A percentile compares a stretch with the other conserved stretches of the same genome.
phyloP scores from a whole-genome alignment of 768 basidiomycete genomes.

The Pisolithus albus region DNA sequence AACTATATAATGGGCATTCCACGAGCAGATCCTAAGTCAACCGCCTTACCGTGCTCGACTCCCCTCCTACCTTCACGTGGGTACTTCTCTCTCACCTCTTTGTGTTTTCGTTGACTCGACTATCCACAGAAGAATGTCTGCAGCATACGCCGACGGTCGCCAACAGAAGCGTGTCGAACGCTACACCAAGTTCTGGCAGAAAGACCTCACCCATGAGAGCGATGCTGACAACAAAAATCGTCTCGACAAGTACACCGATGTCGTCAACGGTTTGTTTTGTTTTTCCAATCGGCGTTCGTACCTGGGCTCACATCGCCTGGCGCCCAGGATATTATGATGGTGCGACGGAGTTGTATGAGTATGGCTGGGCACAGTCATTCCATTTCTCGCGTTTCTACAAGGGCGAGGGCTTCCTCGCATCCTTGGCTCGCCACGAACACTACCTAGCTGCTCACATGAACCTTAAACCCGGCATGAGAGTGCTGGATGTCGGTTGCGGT shows the following conservation, averaged over 20 bases:
- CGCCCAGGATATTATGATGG: constrained; percentile 88
- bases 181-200: constrained; percentile 91
- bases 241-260: constrained; percentile 79
- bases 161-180: constrained; percentile 63
- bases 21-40: not conserved
- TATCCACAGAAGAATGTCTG: constrained; percentile 4
- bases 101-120: not conserved
- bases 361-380: constrained; percentile 87
- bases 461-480: constrained; percentile 85
- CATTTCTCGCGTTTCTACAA: constrained; percentile 97
- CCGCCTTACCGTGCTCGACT: not conserved
- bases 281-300: not conserved
- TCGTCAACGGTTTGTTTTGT: constrained; percentile 72
- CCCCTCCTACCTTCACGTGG: not conserved
- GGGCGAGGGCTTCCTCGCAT: constrained; percentile 73
- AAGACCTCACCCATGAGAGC: constrained; percentile 65
- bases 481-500: constrained; percentile 97
- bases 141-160: constrained; percentile 48
- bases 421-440: constrained; percentile 89
- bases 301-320: not conserved
- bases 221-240: constrained; percentile 63
- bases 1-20: not conserved
- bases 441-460: constrained; percentile 86
- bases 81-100: not conserved
- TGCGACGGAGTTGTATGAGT: constrained; percentile 92